phyloP scores from a whole-genome alignment of 441 rosid species.

The Bruguiera hainesii region DNA sequence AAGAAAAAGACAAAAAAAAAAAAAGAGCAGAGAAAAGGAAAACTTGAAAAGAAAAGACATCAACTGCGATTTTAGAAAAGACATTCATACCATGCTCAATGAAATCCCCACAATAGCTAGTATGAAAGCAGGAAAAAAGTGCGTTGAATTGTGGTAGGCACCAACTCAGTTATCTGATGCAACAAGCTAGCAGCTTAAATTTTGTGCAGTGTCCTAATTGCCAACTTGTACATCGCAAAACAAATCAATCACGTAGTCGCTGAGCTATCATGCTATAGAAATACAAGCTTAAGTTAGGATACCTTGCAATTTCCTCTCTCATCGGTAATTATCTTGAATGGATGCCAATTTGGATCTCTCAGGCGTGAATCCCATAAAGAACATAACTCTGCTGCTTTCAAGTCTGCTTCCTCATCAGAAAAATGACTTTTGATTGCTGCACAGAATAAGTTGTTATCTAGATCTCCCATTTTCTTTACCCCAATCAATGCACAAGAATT shows the following conservation, averaged over 20 bases:
- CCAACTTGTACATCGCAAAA: background rate
- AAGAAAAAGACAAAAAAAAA: no score
- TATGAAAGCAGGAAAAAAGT: no score
- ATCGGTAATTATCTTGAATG: constrained; percentile 41
- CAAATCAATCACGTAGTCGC: background rate
- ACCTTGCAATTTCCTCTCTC: constrained; percentile 38
- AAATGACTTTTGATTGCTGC: constrained; percentile 35
- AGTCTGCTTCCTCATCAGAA: constrained; percentile 25
- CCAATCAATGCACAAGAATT: constrained; percentile 23
- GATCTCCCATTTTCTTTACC: constrained; percentile 57
- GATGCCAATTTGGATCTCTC: constrained; percentile 49
- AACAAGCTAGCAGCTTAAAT: no score
- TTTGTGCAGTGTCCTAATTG: background rate
- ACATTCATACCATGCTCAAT: no score
- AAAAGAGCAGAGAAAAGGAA: background rate
- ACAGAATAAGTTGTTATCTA: constrained; percentile 37
- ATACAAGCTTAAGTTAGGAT: background rate
- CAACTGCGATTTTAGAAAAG: no score
- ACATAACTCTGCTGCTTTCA: constrained; percentile 34
- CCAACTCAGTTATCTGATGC: no score
- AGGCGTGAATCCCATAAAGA: constrained; percentile 44
- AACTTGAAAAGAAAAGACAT: no score
- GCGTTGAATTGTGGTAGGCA: no score
- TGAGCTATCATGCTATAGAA: background rate
- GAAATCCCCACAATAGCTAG: no score